Evolutionary conservation across 768 basidiomycete species (phyloP).

Genomic region (Mycena leptocephala): DNA sequence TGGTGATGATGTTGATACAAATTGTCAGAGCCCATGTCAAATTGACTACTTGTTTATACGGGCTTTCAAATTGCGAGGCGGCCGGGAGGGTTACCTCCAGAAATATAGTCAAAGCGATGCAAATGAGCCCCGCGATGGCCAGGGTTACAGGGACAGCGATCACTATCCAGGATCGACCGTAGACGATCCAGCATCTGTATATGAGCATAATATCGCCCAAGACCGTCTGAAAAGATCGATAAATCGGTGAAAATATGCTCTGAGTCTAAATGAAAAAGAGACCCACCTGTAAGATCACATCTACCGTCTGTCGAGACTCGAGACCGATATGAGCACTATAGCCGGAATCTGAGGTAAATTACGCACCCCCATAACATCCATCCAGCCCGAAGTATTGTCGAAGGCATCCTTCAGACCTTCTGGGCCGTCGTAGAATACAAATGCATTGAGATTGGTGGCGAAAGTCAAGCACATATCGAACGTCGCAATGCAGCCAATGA

Average conservation of each 20-base stretch:
- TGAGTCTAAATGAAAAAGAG: neutral
- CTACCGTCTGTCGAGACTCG: neutral
- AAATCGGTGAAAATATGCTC: neutral
- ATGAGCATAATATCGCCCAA: constrained; percentile 21
- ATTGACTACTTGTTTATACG: constrained; percentile 1
- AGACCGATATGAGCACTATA: neutral
- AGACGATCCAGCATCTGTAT: constrained; percentile 27
- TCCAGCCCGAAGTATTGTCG: constrained; percentile 15
- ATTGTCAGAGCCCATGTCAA: constrained; percentile 23
- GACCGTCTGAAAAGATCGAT: neutral
- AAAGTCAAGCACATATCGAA: constrained; percentile 11
- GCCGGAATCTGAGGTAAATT: neutral
- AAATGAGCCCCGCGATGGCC: neutral
- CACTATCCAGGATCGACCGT: constrained; percentile 17
- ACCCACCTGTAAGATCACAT: neutral
- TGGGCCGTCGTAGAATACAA: constrained; percentile 11
- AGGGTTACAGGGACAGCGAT: constrained; percentile 15
- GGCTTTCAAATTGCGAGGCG: constrained; percentile 1
- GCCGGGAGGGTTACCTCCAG: constrained; percentile 8
- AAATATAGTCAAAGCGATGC: neutral
- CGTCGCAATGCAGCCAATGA: constrained; percentile 21
- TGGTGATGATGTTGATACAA: constrained; percentile 10
- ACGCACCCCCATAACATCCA: constrained; percentile 21
- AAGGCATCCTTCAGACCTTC: neutral
- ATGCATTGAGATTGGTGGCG: constrained; percentile 2